phyloP scores from a whole-genome alignment of 1,284 basidiomycete species.

The Ceraceosorus guamensis region DNA sequence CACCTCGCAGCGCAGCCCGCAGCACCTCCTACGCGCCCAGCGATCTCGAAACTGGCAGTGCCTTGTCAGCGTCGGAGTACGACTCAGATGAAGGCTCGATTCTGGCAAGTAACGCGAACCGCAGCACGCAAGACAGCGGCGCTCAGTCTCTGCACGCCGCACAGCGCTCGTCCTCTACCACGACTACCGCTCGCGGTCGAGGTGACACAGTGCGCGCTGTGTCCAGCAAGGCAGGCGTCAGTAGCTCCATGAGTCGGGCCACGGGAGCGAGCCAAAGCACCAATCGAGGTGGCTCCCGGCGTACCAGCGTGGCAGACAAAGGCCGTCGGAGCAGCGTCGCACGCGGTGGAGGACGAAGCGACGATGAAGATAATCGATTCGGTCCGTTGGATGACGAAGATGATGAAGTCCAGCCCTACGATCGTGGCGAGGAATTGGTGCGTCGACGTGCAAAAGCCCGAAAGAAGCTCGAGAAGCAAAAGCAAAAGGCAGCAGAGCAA shows the following conservation, averaged over 20 bases:
- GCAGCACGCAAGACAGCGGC: slow-evolving; percentile 12
- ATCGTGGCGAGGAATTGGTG: slow-evolving; percentile 56
- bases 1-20: slow-evolving; percentile 10
- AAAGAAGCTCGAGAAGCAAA: slow-evolving; percentile 44
- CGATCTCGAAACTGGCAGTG: slow-evolving; percentile 31
- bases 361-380: slow-evolving; percentile 19
- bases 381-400: slow-evolving; percentile 46
- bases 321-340: slow-evolving; percentile 1
- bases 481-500: slow-evolving; percentile 37
- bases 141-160: background rate
- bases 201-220: background rate
- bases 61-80: slow-evolving; percentile 31
- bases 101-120: no score
- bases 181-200: background rate
- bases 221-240: background rate
- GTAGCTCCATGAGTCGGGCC: background rate
- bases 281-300: background rate
- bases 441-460: slow-evolving; percentile 54
- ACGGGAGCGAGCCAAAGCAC: background rate
- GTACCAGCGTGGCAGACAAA: background rate
- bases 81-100: slow-evolving; percentile 18
- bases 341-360: slow-evolving; percentile 11
- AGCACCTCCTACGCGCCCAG: slow-evolving; percentile 32
- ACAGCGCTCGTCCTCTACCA: no score
- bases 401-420: slow-evolving; percentile 52